These are phyloP conservation scores for Xylaria scruposa DNA, from an alignment of 495 filamentous ascomycete species.

Conservation along the genomic window DNA sequence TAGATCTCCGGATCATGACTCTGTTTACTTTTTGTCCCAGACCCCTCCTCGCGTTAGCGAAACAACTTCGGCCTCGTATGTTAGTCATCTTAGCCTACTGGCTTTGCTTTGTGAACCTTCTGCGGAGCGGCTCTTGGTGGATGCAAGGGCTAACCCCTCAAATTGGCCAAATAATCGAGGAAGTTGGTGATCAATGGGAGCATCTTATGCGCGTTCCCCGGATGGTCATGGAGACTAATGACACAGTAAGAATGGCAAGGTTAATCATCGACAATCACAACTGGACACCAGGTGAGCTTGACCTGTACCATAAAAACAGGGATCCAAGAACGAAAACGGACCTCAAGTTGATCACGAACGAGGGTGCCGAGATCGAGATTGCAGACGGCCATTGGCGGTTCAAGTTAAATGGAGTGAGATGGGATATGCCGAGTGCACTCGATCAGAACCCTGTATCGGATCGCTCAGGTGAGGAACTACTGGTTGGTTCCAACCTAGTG, in stretches of 20 bases:
- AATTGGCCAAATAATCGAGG: slow-evolving; percentile 46
- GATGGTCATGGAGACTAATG: slow-evolving; percentile 33
- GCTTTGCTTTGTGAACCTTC: slow-evolving; percentile 51
- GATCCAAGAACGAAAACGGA: slow-evolving; percentile 32
- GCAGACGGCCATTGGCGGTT: slow-evolving; percentile 29
- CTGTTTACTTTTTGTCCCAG: slow-evolving; percentile 56
- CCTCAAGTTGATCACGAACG: slow-evolving; percentile 30
- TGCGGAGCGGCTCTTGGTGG: slow-evolving; percentile 51
- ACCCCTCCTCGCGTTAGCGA: slow-evolving; percentile 58
- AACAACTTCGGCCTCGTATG: slow-evolving; percentile 59
- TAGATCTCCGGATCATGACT: slow-evolving; percentile 50
- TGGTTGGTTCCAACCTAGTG: slow-evolving; percentile 7
- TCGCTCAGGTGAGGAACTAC: neutral
- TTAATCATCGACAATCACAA: slow-evolving; percentile 46
- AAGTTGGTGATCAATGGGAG: slow-evolving; percentile 46
- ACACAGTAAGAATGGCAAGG: slow-evolving; percentile 37
- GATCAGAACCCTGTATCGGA: neutral
- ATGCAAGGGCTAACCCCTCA: slow-evolving; percentile 48
- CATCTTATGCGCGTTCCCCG: slow-evolving; percentile 45
- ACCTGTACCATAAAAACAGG: slow-evolving; percentile 30
- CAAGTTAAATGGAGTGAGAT: neutral
- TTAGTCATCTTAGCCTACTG: slow-evolving; percentile 57
- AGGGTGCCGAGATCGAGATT: slow-evolving; percentile 31
- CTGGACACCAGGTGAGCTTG: slow-evolving; percentile 39
- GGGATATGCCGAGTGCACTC: neutral